Percentiles rank a stretch among this genome's conserved stretches.
phyloP scores from a whole-genome alignment of 2,329 filamentous ascomycete genomes.

The Cadophora gregata region DNA sequence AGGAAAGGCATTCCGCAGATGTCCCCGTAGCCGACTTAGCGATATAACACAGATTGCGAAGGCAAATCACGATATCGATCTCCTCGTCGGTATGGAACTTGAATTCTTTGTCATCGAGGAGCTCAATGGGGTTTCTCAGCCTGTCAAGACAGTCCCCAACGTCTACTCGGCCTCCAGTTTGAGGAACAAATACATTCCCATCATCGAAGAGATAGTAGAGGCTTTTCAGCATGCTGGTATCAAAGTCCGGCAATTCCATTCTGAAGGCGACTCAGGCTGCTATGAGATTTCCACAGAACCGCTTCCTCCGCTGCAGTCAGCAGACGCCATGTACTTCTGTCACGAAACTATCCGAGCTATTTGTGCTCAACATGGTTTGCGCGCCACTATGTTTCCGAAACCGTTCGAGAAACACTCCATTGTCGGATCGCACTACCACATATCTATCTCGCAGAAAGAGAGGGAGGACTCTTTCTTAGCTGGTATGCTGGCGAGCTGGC shows the following conservation, averaged over 20 bases:
- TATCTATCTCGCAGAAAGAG: slow-evolving; percentile 62
- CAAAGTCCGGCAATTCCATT: slow-evolving; percentile 68
- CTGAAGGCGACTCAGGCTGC: slow-evolving; percentile 74
- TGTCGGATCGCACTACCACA: slow-evolving; percentile 71
- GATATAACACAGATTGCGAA: slow-evolving; percentile 57
- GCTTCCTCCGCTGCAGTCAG: slow-evolving; percentile 65
- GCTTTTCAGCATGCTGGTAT: slow-evolving; percentile 67
- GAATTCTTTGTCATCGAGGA: slow-evolving; percentile 71
- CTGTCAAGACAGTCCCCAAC: slow-evolving; percentile 47
- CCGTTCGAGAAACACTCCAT: slow-evolving; percentile 64
- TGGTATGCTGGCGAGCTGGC: slow-evolving; percentile 69
- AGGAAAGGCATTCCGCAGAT: slow-evolving; percentile 57
- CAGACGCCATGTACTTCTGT: slow-evolving; percentile 73
- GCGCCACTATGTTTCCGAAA: slow-evolving; percentile 76
- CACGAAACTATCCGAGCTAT: slow-evolving; percentile 71
- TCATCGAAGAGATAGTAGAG: slow-evolving; percentile 70
- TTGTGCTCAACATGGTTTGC: slow-evolving; percentile 65
- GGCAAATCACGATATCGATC: slow-evolving; percentile 54
- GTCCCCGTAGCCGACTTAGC: slow-evolving; percentile 68
- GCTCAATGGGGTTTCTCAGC: slow-evolving; percentile 33
- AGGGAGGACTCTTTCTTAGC: slow-evolving; percentile 71
- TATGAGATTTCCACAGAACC: slow-evolving; percentile 77
- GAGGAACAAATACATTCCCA: slow-evolving; percentile 61
- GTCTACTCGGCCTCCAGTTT: slow-evolving; percentile 67
- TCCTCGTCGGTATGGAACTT: slow-evolving; percentile 79